Conservation (phyloP, 345 rosid species). For the Rhizophora apiculata region DNA sequence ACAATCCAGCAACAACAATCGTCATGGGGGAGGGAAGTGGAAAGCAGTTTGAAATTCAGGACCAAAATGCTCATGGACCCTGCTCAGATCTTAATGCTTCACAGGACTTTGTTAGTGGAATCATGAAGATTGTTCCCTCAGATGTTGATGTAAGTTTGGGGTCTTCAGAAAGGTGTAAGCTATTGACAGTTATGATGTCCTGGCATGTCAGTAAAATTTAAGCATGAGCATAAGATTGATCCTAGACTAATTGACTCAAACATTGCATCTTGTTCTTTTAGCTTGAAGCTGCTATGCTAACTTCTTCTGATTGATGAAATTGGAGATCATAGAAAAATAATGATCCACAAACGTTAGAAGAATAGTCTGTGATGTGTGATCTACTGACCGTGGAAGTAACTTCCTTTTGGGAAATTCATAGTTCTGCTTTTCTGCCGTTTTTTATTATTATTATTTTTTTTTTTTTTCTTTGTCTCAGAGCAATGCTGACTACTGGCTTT, state of each 20-base stretch:
- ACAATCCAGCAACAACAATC: slow-evolving; percentile 35
- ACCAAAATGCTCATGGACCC: slow-evolving; percentile 42
- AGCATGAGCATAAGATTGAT: not conserved
- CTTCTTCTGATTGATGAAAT: not conserved
- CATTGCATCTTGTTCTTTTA: not conserved
- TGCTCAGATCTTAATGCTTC: slow-evolving; percentile 53
- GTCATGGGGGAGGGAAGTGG: slow-evolving; percentile 45
- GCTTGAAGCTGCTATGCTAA: not conserved
- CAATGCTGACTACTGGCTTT: slow-evolving; percentile 93
- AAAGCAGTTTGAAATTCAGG: slow-evolving; percentile 53
- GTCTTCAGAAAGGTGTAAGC: slow-evolving; percentile 3
- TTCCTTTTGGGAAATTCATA: too few species aligned
- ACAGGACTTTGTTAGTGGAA: slow-evolving; percentile 80
- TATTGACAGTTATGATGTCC: not conserved
- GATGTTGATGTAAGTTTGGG: slow-evolving; percentile 74
- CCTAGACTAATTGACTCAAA: not conserved
- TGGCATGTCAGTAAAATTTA: slow-evolving; percentile 2
- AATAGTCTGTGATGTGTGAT: too few species aligned
- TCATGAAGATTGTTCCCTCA: slow-evolving; percentile 92
- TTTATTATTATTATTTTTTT: too few species aligned
- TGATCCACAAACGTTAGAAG: too few species aligned
- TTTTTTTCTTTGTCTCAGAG: slow-evolving; percentile 37
- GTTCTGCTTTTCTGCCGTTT: too few species aligned
- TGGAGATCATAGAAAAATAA: too few species aligned
- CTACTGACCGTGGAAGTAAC: too few species aligned